These are phyloP conservation scores for Corymbia maculata DNA, from an alignment of 345 rosid species.

Conservation along the genomic window DNA sequence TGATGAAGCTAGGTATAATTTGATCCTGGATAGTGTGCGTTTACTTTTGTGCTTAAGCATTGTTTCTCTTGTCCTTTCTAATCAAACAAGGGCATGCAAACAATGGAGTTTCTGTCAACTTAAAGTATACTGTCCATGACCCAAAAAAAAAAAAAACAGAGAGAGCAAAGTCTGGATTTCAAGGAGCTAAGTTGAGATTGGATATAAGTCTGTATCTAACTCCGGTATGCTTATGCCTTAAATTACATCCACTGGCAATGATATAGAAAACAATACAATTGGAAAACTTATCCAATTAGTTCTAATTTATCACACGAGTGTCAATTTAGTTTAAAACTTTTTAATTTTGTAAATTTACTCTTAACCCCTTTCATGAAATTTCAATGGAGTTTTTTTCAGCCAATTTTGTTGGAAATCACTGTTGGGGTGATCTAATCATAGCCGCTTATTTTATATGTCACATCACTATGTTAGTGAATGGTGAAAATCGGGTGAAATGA, in stretches of 20 bases:
- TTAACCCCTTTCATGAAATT: too few relatives aligned
- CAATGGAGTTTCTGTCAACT: not conserved
- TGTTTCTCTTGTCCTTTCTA: not conserved
- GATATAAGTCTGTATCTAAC: not conserved
- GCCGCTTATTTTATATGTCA: too few relatives aligned
- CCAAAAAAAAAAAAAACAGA: too few relatives aligned
- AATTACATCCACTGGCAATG: not conserved
- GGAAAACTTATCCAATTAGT: too few relatives aligned
- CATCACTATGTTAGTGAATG: too few relatives aligned
- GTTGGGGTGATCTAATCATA: too few relatives aligned
- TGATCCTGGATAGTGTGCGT: not conserved
- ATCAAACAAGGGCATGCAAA: not conserved
- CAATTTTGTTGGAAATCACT: rapidly evolving
- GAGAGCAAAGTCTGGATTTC: not conserved
- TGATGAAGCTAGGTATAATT: not conserved
- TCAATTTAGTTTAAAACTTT: not conserved
- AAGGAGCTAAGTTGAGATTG: not conserved
- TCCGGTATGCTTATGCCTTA: not conserved
- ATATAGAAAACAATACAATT: not conserved
- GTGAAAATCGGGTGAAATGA: too few relatives aligned
- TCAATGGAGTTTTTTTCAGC: too few relatives aligned
- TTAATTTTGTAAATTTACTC: not conserved
- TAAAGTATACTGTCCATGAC: not conserved
- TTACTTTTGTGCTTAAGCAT: not conserved
- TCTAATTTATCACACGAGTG: too few relatives aligned